Base-by-base conservation (phyloP, 73 alveolate genomes). In the Paramecium sexaurelia region DNA sequence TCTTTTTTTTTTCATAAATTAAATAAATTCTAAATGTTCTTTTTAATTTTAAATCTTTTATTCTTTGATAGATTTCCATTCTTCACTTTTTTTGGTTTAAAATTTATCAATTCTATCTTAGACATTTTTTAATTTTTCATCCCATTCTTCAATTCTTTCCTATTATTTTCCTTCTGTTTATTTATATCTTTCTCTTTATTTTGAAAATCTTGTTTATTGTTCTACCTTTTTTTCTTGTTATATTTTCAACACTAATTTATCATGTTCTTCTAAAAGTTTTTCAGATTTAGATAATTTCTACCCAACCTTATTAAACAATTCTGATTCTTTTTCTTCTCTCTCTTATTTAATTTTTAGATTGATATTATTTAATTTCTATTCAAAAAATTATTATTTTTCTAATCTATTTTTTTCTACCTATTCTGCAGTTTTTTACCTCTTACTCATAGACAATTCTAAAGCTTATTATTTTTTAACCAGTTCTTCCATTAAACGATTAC, bases 121-220 rank as follows among this genome's bases (percentile, higher is more conserved):
- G 11, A 29, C 26, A 13, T 26, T 29, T 32, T 61, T 61, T 24
- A 61, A 61, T 61, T 61, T 29, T n/a, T 61, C 39, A 26, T 61
- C 83, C 83, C 83, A 61, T 61, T 61, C 39, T 61, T 61, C 83
- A 29, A 61, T 61, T 61, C 26, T 61, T 32, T 61, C 83, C 11
- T 26, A 61, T 29, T 61, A 26, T 61, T 61, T 61, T 32, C 9
- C 83, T 32, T 61, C 83, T 32, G 39, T 26, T 32, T 22, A 11
- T 20, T 32, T 61, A 61, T 61, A 61, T 32, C 83, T 61, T 32
- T 61, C 43, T 11, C 43, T 61, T 10, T 61, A 61, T 11, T 32
- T 61, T 61, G 47, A 10, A 6, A 61, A 61, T 61, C 47, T 26
- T 5, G 20, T 10, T 32, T 61, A 9, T 26, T 29, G 43, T 61